Base-by-base conservation (phyloP, 108 stramenopile species). In the Cylindrotheca closterium region DNA sequence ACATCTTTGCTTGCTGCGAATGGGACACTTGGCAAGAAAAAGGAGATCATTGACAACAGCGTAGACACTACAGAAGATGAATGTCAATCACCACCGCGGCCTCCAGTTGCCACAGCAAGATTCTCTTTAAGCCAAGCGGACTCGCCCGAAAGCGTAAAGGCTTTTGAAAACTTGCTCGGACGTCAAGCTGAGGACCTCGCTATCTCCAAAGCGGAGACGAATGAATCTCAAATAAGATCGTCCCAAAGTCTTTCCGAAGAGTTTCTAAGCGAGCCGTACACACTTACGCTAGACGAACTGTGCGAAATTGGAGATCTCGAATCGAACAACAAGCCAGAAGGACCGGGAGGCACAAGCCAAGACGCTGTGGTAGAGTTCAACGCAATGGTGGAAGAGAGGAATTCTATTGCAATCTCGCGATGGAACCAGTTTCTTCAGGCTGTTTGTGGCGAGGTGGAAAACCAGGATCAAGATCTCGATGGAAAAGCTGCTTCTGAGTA, bases 391-490 rank as follows among this genome's bases (percentile, higher is more conserved):
- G n/a, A 47, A 3, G 0, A 28, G 25, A 33, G 25, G 5, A 28
- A 47, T 19, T 15, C 4, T 17, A 51, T 60, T 19, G 52, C 77
- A 17, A 57, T 58, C 51, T 65, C 32, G 28, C 65, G 66, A 47
- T 67, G 75, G 34, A 46, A 70, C 8, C 69, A 78, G 31, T 62
- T 84, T 51, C 49, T 84, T 5, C 47, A 72, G 49, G 68, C 70
- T 26, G 62, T 84, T 17, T 84, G 83, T 58, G 63, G 59, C 22
- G 83, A 87, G 34, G 80, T 87, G 22, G 86, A 87, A 51, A 52
- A 42, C 10, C 37, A 42, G 27, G 67, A 77, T 46, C 59, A 71
- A 23, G 68, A 80, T 30, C 18, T 31, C 15, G 71, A 60, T 15
- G 57, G 51, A 37, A 71, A 65, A 33, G 73, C 60, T 1, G 75